phyloP scores from a whole-genome alignment of 2,329 filamentous ascomycete genomes.

The Colletotrichum lentis region DNA sequence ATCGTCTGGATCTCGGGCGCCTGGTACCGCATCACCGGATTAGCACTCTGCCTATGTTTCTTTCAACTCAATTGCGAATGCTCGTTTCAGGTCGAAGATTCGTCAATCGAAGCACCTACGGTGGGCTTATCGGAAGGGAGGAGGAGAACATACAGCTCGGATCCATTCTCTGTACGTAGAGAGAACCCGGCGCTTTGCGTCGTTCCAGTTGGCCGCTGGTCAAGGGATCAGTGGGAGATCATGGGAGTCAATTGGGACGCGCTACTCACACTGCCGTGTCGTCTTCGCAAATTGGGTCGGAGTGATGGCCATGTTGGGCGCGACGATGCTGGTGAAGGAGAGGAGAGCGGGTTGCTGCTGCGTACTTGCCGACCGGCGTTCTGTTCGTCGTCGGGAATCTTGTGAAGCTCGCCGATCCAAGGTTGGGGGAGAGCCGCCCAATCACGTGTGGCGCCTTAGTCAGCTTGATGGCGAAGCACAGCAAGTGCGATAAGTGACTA shows the following conservation, averaged over 20 bases:
- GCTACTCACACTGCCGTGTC: conserved; percentile 76
- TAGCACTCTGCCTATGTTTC: not conserved
- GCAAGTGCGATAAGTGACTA: conserved; percentile 8
- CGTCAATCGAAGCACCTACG: not conserved
- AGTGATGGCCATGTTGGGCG: conserved; percentile 80
- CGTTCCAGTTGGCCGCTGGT: conserved; percentile 84
- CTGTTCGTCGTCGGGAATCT: conserved; percentile 28
- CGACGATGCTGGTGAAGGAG: conserved; percentile 47
- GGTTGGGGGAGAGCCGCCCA: conserved; percentile 23
- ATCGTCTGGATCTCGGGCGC: conserved; percentile 96
- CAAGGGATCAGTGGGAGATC: conserved; percentile 47
- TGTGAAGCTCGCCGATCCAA: conserved; percentile 34
- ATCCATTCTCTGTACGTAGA: conserved; percentile 95
- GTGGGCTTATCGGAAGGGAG: conserved; percentile 7
- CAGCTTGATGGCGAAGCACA: conserved; percentile 8
- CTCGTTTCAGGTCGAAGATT: not conserved
- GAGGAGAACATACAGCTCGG: conserved; percentile 78
- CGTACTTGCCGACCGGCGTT: conserved; percentile 40
- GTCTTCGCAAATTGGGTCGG: conserved; percentile 89
- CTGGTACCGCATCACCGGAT: conserved; percentile 56
- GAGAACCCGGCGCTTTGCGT: conserved; percentile 87
- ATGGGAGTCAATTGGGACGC: conserved; percentile 20
- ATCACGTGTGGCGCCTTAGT: conserved; percentile 36
- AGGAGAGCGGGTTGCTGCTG: conserved; percentile 42
- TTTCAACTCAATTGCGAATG: too few relatives aligned